A percentile compares a stretch with the other conserved stretches of the same genome.
Conservation (phyloP, 352 stramenopile genomes). For the Phytophthora sojae region DNA sequence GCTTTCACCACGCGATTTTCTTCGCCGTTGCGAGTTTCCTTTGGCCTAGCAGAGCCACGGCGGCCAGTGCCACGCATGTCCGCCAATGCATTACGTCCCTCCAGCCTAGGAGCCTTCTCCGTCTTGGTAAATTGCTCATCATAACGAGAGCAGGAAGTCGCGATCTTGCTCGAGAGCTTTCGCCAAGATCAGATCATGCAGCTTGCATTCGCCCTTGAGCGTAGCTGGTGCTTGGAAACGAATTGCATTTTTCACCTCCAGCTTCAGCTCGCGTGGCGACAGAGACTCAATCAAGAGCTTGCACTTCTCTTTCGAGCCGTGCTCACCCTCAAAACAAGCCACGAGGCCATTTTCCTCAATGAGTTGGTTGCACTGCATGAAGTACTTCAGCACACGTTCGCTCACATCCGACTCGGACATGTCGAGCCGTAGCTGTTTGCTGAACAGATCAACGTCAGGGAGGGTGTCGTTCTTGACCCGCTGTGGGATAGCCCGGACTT, state of each 20-base stretch:
- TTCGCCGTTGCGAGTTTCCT: not conserved
- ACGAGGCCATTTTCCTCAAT: not conserved
- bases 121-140: slow-evolving; percentile 4
- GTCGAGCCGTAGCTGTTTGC: not conserved
- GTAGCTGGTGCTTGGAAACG: slow-evolving; percentile 12
- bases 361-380: not conserved
- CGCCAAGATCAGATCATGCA: slow-evolving; percentile 13
- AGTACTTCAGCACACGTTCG: not conserved
- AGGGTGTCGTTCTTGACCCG: not conserved
- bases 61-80: not conserved
- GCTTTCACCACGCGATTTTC: not conserved
- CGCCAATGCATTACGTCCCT: not conserved
- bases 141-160: slow-evolving; percentile 11
- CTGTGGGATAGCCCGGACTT: not conserved
- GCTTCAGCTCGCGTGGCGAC: slow-evolving; percentile 8
- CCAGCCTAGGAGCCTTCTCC: not conserved
- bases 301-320: slow-evolving; percentile 11
- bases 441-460: not conserved
- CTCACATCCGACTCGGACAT: not conserved
- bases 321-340: slow-evolving; percentile 1
- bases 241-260: slow-evolving; percentile 15
- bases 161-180: slow-evolving; percentile 19
- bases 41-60: not conserved
- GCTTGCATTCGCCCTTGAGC: slow-evolving; percentile 8
- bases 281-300: slow-evolving; percentile 16